These are phyloP conservation scores for Huntiella moniliformis DNA, from an alignment of 2,329 filamentous ascomycete species.

Conservation along the genomic window DNA sequence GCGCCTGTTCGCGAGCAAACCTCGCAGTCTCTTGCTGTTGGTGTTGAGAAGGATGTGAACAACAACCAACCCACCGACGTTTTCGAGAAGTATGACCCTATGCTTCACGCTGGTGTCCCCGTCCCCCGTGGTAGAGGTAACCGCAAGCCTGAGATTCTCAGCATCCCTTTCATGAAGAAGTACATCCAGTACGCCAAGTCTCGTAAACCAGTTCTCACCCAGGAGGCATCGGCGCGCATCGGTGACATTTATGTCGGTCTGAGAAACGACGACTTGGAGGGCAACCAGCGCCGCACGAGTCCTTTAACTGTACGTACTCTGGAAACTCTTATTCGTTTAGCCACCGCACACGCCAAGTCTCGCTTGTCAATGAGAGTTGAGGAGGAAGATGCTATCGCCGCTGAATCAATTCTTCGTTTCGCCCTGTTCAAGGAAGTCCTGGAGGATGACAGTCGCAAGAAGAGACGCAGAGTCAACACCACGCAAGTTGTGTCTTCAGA, in stretches of 20 bases:
- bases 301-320: conserved; percentile 94
- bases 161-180: conserved; percentile 97
- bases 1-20: conserved; percentile 80
- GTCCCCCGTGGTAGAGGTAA: conserved; percentile 55
- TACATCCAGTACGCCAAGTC: conserved; percentile 97
- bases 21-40: conserved; percentile 70
- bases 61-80: conserved; percentile 66
- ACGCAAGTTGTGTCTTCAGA: conserved; percentile 39
- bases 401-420: conserved; percentile 79
- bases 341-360: conserved; percentile 87
- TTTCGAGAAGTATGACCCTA: conserved; percentile 88
- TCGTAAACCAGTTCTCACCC: conserved; percentile 74
- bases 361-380: conserved; percentile 77
- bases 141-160: conserved; percentile 71
- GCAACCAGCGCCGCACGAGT: conserved; percentile 80
- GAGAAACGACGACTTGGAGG: conserved; percentile 87
- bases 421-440: conserved; percentile 95
- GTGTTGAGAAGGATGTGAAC: conserved; percentile 57
- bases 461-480: conserved; percentile 50
- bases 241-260: conserved; percentile 79
- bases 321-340: conserved; percentile 93
- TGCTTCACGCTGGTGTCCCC: conserved; percentile 84
- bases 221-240: conserved; percentile 82
- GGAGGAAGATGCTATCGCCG: conserved; percentile 69
- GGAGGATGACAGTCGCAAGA: conserved; percentile 59